Evolutionary conservation across 176 grass and related monocot genomes (phyloP).

Genomic region (Eragrostis curvula): DNA sequence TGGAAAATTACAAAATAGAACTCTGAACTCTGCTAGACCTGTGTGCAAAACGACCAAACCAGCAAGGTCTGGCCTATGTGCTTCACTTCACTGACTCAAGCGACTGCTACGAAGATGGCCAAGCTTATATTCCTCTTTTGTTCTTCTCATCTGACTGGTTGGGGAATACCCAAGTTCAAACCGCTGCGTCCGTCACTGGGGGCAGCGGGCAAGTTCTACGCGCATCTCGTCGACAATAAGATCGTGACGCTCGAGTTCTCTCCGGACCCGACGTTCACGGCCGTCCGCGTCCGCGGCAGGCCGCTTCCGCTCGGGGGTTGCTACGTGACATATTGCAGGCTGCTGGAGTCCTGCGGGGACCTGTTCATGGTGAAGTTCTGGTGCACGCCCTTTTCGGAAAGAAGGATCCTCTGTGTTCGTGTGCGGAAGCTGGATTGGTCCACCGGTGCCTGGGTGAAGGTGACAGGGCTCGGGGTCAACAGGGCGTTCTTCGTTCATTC

Average conservation of each 20-base stretch:
- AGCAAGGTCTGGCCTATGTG: no score
- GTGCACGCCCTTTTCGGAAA: neutral
- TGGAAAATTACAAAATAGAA: no score
- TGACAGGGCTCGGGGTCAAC: neutral
- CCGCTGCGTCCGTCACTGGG: neutral
- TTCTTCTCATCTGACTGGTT: neutral
- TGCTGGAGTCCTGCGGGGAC: neutral
- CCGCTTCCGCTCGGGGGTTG: no score
- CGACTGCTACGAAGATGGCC: no score
- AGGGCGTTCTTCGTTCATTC: neutral
- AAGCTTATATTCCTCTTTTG: neutral
- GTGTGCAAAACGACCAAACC: no score
- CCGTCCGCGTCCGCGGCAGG: neutral
- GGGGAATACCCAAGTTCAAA: neutral
- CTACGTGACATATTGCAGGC: accelerated
- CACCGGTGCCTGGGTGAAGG: neutral
- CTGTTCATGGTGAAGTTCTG: neutral
- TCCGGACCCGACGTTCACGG: neutral
- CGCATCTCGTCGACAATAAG: neutral
- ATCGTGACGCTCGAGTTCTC: neutral
- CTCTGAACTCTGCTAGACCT: no score
- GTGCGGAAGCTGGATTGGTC: neutral
- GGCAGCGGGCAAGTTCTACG: neutral
- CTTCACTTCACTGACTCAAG: no score
- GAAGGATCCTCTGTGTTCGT: neutral